phyloP scores from a whole-genome alignment of 805 yeast genomes.

The Kodamaea jinghongensis region DNA sequence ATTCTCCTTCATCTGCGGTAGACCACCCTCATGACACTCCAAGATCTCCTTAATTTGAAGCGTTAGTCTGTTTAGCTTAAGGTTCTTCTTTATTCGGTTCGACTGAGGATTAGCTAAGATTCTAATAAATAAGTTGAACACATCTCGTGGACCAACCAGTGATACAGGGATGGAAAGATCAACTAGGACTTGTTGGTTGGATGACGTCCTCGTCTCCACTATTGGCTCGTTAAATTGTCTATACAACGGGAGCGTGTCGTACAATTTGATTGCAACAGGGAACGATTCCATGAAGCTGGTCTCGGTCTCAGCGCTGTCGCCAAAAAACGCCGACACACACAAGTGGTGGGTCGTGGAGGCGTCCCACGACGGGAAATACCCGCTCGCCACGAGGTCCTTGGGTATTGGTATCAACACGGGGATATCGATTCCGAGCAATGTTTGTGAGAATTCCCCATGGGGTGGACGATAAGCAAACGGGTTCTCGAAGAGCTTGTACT shows the following conservation, averaged over 20 bases:
- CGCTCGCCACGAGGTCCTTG: constrained; percentile 52
- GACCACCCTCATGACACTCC: constrained; percentile 52
- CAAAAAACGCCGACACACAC: constrained; percentile 36
- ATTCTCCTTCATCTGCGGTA: constrained; percentile 46
- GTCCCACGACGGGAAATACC: constrained; percentile 44
- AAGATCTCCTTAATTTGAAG: constrained; percentile 53
- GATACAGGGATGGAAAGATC: constrained; percentile 48
- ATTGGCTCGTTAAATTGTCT: constrained; percentile 55
- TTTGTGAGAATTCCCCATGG: constrained; percentile 36
- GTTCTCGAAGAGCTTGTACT: constrained; percentile 33
- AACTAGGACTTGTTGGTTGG: constrained; percentile 48
- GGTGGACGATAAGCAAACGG: constrained; percentile 38
- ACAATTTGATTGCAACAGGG: constrained; percentile 54
- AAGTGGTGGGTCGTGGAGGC: constrained; percentile 49
- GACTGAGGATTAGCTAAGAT: constrained; percentile 39
- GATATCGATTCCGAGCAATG: constrained; percentile 53
- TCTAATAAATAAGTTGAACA: constrained; percentile 36
- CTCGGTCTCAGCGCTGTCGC: constrained; percentile 31
- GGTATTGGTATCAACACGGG: constrained; percentile 59
- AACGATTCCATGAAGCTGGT: constrained; percentile 31
- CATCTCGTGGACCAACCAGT: constrained; percentile 60
- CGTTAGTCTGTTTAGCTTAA: constrained; percentile 43
- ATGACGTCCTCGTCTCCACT: constrained; percentile 40
- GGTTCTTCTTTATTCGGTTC: constrained; percentile 26
- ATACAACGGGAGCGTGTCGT: constrained; percentile 55